phyloP scores from a whole-genome alignment of 2,329 filamentous ascomycete species.

The Trichophyton equinum region DNA sequence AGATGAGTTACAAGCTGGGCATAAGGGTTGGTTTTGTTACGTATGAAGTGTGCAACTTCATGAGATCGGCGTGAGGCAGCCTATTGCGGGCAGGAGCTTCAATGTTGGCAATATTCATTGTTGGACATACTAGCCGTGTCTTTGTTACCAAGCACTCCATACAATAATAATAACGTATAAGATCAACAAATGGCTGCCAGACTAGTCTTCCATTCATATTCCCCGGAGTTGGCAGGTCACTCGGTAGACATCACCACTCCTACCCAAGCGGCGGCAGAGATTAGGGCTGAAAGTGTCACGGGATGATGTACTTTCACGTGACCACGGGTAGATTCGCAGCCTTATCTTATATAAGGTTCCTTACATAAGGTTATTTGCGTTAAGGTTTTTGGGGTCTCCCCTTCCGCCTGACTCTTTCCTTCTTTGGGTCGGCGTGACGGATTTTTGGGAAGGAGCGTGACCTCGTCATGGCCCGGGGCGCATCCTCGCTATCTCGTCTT shows the following conservation, averaged over 20 bases:
- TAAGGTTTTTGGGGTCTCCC: neutral
- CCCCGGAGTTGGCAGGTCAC: too few relatives aligned
- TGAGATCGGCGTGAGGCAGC: too few relatives aligned
- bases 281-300: neutral
- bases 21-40: neutral
- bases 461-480: neutral
- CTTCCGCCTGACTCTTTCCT: neutral
- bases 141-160: too few relatives aligned
- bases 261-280: too few relatives aligned
- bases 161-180: too few relatives aligned
- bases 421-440: neutral
- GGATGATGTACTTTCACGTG: neutral
- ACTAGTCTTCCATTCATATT: too few relatives aligned
- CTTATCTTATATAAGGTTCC: constrained; percentile 2
- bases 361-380: neutral
- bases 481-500: neutral
- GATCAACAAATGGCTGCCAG: too few relatives aligned
- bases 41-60: too few relatives aligned
- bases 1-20: neutral
- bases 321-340: neutral
- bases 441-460: neutral
- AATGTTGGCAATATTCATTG: too few relatives aligned
- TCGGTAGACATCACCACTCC: too few relatives aligned
- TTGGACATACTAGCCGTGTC: too few relatives aligned
- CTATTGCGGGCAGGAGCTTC: too few relatives aligned